Conservation (phyloP, 2,329 filamentous ascomycete species). For the Neurospora sp. region DNA sequence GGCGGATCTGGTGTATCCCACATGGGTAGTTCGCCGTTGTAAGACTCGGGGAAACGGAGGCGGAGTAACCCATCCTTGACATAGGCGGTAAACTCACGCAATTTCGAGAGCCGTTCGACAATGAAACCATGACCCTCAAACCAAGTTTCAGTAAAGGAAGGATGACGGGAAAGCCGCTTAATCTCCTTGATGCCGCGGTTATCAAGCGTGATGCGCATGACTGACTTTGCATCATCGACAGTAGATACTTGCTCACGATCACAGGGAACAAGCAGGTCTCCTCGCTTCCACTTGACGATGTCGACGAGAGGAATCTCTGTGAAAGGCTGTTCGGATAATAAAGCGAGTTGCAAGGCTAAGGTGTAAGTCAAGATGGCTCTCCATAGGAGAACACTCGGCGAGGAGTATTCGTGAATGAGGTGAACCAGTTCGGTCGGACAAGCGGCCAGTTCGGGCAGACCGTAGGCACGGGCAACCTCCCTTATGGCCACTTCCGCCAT, state of each 20-base stretch:
- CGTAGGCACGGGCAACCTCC: background rate
- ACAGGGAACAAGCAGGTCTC: background rate
- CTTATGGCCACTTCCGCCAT: background rate
- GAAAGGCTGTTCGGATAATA: background rate
- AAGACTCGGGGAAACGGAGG: background rate
- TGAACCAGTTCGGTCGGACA: background rate
- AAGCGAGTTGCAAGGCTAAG: background rate
- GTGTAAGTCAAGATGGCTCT: background rate
- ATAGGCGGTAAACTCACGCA: background rate
- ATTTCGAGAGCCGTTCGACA: background rate
- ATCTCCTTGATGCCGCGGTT: background rate
- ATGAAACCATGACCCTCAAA: background rate
- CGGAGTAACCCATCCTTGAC: background rate
- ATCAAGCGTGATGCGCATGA: background rate
- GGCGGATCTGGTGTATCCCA: background rate
- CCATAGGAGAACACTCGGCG: background rate
- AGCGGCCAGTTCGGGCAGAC: background rate
- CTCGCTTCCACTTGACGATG: background rate
- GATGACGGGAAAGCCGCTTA: background rate
- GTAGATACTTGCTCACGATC: background rate
- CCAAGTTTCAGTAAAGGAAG: background rate
- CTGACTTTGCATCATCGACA: background rate
- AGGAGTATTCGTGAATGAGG: background rate
- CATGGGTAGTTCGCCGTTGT: background rate
- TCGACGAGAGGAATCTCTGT: background rate